These are phyloP conservation scores for Trichoderma sp. DNA, from an alignment of 2,329 filamentous ascomycete genomes.

Conservation along the genomic window DNA sequence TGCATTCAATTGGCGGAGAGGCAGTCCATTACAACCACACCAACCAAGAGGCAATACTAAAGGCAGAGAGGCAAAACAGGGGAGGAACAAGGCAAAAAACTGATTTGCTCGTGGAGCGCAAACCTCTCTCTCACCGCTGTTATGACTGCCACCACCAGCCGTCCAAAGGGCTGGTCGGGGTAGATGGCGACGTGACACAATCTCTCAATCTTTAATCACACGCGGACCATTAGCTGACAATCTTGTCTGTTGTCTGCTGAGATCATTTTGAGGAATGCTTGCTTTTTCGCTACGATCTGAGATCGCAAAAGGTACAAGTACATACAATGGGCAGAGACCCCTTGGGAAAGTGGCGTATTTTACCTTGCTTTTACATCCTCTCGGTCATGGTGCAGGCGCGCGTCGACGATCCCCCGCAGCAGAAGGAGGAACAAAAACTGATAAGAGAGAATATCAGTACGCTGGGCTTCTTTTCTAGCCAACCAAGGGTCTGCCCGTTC, in stretches of 20 bases:
- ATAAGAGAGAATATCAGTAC: constrained; percentile 5
- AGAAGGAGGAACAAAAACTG: not conserved
- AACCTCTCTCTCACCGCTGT: constrained; percentile 8
- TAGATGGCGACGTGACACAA: not conserved
- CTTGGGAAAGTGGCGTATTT: constrained; percentile 15
- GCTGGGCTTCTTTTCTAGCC: constrained; percentile 13
- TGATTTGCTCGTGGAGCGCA: not conserved
- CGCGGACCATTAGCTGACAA: not conserved
- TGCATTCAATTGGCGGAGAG: not conserved
- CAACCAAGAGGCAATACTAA: not conserved
- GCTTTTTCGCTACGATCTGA: not conserved
- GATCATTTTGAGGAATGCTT: not conserved
- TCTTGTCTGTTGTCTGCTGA: not conserved
- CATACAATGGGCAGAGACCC: not conserved
- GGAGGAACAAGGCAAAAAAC: not conserved
- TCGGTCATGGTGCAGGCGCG: constrained; percentile 6
- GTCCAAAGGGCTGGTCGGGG: too few species aligned
- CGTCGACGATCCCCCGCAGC: constrained; percentile 22
- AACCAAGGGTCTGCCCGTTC: constrained; percentile 9
- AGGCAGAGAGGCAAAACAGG: not conserved
- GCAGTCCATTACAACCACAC: not conserved
- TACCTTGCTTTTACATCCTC: constrained; percentile 8
- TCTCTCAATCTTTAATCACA: constrained; percentile 6
- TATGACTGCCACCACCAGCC: constrained; percentile 1
- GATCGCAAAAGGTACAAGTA: not conserved